Evolutionary conservation across 176 grass and related monocot species (phyloP).

Genomic region (Tuctoria greenei): DNA sequence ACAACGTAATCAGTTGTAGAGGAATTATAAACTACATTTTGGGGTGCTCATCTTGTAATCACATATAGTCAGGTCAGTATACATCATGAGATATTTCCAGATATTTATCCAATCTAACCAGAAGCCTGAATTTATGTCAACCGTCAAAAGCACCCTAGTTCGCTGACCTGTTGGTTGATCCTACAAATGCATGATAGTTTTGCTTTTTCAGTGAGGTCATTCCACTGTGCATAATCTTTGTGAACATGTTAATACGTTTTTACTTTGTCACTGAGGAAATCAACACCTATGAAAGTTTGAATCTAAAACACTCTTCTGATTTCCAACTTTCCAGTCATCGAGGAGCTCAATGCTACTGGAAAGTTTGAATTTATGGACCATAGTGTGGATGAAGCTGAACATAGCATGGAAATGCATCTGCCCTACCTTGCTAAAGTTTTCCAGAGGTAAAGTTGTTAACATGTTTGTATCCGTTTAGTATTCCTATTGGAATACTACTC

Average conservation of each 20-base stretch:
- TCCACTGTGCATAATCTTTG: slow-evolving; percentile 7
- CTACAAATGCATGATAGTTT: neutral
- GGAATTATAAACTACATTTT: neutral
- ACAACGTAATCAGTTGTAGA: neutral
- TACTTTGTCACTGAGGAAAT: slow-evolving; percentile 55
- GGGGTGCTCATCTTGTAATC: neutral
- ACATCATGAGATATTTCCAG: neutral
- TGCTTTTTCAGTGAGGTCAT: neutral
- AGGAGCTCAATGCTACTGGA: slow-evolving; percentile 71
- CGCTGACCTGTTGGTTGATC: neutral
- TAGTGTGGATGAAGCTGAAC: slow-evolving; percentile 98
- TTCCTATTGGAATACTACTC: neutral
- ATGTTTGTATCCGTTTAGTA: slow-evolving; percentile 11
- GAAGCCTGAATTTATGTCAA: neutral
- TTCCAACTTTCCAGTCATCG: slow-evolving; percentile 57
- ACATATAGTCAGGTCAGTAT: neutral
- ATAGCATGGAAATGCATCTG: slow-evolving; percentile 99
- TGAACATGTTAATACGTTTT: slow-evolving; percentile 28
- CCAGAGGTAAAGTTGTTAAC: slow-evolving; percentile 63
- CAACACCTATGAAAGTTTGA: slow-evolving; percentile 57
- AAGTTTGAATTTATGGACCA: slow-evolving; percentile 97
- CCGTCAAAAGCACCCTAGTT: neutral
- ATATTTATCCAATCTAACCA: neutral
- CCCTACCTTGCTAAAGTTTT: slow-evolving; percentile 97
- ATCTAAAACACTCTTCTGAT: slow-evolving; percentile 35